Evolutionary conservation across 306 rosid species (phyloP).

Genomic region (Quercus variabilis): DNA sequence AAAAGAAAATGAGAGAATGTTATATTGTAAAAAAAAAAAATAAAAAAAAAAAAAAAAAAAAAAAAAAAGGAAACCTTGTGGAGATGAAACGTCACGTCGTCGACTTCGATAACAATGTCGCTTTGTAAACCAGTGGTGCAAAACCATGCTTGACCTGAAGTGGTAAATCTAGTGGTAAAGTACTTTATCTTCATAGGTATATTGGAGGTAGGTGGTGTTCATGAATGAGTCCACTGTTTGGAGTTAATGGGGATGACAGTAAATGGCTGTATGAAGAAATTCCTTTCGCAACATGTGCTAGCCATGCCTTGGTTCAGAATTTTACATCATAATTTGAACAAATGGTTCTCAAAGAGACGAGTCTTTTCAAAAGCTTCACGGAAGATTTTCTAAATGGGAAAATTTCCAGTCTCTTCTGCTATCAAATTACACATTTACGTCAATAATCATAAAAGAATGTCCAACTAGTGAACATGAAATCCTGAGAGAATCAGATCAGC

Average conservation of each 20-base stretch:
- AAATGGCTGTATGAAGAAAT: conserved; percentile 56
- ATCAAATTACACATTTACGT: too few species aligned
- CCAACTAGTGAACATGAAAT: too few species aligned
- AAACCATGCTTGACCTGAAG: conserved; percentile 87
- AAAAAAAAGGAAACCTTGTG: conserved; percentile 55
- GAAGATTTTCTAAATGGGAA: too few species aligned
- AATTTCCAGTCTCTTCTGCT: too few species aligned
- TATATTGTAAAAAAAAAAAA: background rate
- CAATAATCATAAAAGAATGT: too few species aligned
- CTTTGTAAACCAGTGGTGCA: conserved; percentile 93
- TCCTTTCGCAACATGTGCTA: too few species aligned
- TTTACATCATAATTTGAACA: too few species aligned
- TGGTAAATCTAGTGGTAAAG: too few species aligned
- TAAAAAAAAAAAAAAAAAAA: background rate
- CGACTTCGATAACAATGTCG: conserved; percentile 87
- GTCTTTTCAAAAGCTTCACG: too few species aligned
- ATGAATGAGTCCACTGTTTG: conserved; percentile 54
- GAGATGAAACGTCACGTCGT: conserved; percentile 85
- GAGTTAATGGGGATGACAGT: conserved; percentile 58
- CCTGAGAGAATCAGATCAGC: too few species aligned
- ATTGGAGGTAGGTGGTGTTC: conserved; percentile 34
- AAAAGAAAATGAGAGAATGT: background rate
- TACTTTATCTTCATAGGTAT: conserved; percentile 21
- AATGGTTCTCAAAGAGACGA: too few species aligned
- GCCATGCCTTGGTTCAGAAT: too few species aligned